Evolutionary conservation across 768 basidiomycete species (phyloP).

Genomic region (Guyanaporus albipodus): DNA sequence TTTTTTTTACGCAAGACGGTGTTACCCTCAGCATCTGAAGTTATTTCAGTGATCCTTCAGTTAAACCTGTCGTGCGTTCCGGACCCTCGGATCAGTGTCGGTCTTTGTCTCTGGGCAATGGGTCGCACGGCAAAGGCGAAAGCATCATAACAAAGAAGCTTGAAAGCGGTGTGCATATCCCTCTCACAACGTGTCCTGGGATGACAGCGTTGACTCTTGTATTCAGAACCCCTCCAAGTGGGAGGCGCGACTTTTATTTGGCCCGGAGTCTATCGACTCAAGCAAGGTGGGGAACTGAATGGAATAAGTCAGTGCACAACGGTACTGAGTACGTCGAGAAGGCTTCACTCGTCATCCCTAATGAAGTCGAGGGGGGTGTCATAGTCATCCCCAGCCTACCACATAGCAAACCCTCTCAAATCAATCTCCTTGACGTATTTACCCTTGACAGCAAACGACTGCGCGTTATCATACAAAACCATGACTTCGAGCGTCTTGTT

Average conservation of each 20-base stretch:
- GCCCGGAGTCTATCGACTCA: slow-evolving; percentile 80
- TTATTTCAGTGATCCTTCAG: slow-evolving; percentile 79
- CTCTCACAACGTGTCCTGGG: not conserved
- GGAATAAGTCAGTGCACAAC: slow-evolving; percentile 56
- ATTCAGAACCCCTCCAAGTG: slow-evolving; percentile 72
- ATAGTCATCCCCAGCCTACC: slow-evolving; percentile 67
- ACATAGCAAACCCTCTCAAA: slow-evolving; percentile 63
- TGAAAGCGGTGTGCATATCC: slow-evolving; percentile 65
- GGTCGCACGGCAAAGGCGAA: slow-evolving; percentile 79
- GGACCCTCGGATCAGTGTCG: slow-evolving; percentile 94
- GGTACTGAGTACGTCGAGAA: slow-evolving; percentile 71
- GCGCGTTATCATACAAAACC: slow-evolving; percentile 61
- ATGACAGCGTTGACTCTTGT: not conserved
- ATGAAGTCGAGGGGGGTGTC: slow-evolving; percentile 42
- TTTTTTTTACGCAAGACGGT: slow-evolving; percentile 76
- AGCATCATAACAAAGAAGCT: slow-evolving; percentile 85
- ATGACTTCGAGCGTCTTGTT: slow-evolving; percentile 50
- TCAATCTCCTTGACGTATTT: slow-evolving; percentile 48
- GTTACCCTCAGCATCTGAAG: slow-evolving; percentile 75
- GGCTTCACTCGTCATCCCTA: slow-evolving; percentile 43
- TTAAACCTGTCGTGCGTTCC: slow-evolving; percentile 78
- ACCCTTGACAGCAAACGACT: slow-evolving; percentile 61
- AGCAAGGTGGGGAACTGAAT: slow-evolving; percentile 67
- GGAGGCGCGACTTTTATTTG: slow-evolving; percentile 78
- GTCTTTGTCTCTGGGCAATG: slow-evolving; percentile 89